Percentiles rank a stretch among this genome's conserved stretches.
Evolutionary conservation across 1,284 basidiomycete species (phyloP).

Genomic region (Caloboletus inedulis): DNA sequence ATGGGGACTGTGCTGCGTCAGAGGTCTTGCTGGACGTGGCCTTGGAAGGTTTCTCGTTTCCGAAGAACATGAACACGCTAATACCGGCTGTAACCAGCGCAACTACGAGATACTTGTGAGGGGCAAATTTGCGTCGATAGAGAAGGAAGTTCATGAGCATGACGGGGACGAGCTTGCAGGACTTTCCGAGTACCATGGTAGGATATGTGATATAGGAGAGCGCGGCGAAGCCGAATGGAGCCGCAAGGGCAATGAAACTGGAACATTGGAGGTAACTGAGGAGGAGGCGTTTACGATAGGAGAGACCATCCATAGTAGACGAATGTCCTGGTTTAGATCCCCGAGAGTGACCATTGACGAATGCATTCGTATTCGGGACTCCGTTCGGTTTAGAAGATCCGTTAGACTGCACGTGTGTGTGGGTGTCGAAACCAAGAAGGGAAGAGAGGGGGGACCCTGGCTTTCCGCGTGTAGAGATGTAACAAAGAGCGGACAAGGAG

Average conservation of each 20-base stretch:
- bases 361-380: slow-evolving; percentile 25
- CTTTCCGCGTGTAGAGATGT: slow-evolving; percentile 70
- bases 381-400: slow-evolving; percentile 26
- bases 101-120: slow-evolving; percentile 94
- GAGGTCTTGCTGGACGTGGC: slow-evolving; percentile 37
- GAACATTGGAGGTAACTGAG: slow-evolving; percentile 80
- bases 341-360: slow-evolving; percentile 21
- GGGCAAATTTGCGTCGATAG: slow-evolving; percentile 87
- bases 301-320: slow-evolving; percentile 42
- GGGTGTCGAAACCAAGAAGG: slow-evolving; percentile 52
- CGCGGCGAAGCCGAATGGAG: slow-evolving; percentile 93
- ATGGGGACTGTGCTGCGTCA: slow-evolving; percentile 35
- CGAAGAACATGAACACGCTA: slow-evolving; percentile 92
- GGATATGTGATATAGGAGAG: slow-evolving; percentile 97
- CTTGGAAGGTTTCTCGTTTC: slow-evolving; percentile 53
- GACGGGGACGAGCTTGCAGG: slow-evolving; percentile 96
- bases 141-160: slow-evolving; percentile 92
- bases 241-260: slow-evolving; percentile 85
- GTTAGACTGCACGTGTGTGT: slow-evolving; percentile 22
- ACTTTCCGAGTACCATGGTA: slow-evolving; percentile 97
- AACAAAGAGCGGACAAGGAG: slow-evolving; percentile 73
- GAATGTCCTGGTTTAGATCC: slow-evolving; percentile 33
- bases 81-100: slow-evolving; percentile 91
- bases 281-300: slow-evolving; percentile 53
- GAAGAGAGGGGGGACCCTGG: slow-evolving; percentile 49